Conservation (phyloP, 106 monocot species). For the Gastrodia elata region DNA sequence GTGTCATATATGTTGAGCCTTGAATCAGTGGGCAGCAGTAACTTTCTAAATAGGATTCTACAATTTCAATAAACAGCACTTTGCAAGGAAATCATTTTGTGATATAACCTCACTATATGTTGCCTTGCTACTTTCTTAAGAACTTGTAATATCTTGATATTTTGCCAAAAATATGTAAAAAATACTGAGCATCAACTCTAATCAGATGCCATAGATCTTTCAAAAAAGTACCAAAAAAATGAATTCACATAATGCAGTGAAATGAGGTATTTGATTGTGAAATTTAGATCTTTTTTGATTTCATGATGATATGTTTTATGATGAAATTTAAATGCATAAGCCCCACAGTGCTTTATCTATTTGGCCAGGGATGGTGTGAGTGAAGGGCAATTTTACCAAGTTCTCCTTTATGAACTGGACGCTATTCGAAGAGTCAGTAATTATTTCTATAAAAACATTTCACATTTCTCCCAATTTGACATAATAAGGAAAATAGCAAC, state of each 20-base stretch:
- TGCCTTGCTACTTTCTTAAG: too few relatives aligned
- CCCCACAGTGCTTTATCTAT: neutral
- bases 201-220: neutral
- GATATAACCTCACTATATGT: too few relatives aligned
- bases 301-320: neutral
- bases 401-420: constrained; percentile 76
- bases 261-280: neutral
- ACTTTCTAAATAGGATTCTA: too few relatives aligned
- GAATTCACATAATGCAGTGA: neutral
- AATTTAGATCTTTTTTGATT: neutral
- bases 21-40: too few relatives aligned
- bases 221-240: neutral
- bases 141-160: too few relatives aligned
- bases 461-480: neutral
- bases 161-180: too few relatives aligned
- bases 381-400: constrained; percentile 96
- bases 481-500: neutral
- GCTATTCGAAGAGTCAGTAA: constrained; percentile 70
- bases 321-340: neutral
- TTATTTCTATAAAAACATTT: neutral
- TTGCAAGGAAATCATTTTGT: too few relatives aligned
- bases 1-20: too few relatives aligned
- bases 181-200: too few relatives aligned
- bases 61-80: too few relatives aligned
- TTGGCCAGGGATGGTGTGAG: constrained; percentile 84